Evolutionary conservation across 2,329 filamentous ascomycete species (phyloP).

Genomic region (Parastagonospora nodorum): DNA sequence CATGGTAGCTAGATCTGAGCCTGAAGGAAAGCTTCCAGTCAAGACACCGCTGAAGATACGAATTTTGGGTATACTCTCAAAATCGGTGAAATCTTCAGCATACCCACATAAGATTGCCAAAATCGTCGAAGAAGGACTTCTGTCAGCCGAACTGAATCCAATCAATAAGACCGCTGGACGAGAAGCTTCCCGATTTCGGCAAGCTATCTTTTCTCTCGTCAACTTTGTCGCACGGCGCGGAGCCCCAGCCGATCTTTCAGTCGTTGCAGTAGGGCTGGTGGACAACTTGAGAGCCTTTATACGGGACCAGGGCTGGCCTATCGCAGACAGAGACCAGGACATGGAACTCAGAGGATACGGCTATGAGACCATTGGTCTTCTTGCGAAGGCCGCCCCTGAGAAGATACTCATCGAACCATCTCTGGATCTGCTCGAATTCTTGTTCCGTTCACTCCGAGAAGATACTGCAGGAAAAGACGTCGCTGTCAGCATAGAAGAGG

Average conservation of each 20-base stretch:
- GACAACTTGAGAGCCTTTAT: constrained; percentile 74
- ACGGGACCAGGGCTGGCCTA: constrained; percentile 81
- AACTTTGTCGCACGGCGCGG: constrained; percentile 84
- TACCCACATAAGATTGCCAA: constrained; percentile 70
- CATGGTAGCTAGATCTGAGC: constrained; percentile 17
- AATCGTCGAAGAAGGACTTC: constrained; percentile 70
- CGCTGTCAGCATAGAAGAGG: constrained; percentile 86
- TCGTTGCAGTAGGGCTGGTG: constrained; percentile 72
- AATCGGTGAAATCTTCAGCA: constrained; percentile 73
- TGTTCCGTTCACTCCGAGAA: constrained; percentile 81
- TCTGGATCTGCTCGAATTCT: constrained; percentile 70
- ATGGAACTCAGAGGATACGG: constrained; percentile 75
- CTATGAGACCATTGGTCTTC: constrained; percentile 87
- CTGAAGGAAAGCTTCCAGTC: constrained; percentile 51
- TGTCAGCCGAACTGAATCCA: constrained; percentile 46
- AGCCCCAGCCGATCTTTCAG: constrained; percentile 62
- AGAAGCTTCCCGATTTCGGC: constrained; percentile 78
- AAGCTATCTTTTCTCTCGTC: constrained; percentile 82
- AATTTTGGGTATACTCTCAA: constrained; percentile 75
- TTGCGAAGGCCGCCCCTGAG: constrained; percentile 69
- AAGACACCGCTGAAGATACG: constrained; percentile 77
- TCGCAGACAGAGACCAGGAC: constrained; percentile 60
- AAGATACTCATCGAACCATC: constrained; percentile 59
- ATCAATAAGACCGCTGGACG: constrained; percentile 60
- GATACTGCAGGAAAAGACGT: constrained; percentile 76